Conservation (phyloP, 768 basidiomycete species). For the Cystobasidium tubakii region DNA sequence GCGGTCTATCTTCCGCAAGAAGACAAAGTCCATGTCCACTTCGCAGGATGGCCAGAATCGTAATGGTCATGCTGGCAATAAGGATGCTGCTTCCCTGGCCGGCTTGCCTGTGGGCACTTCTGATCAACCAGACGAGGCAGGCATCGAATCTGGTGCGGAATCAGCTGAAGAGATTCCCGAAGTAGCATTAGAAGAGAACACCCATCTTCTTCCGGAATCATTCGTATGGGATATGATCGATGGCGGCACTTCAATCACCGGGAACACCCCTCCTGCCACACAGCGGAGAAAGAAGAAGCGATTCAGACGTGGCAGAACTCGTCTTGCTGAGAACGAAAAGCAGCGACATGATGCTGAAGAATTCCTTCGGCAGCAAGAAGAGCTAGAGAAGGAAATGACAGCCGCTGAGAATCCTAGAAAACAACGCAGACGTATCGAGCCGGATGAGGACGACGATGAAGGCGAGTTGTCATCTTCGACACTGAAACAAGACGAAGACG, state of each 20-base stretch:
- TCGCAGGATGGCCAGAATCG: not conserved
- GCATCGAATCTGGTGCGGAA: slow-evolving; percentile 20
- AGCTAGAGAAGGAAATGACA: not conserved
- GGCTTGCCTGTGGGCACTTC: slow-evolving; percentile 42
- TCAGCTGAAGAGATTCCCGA: slow-evolving; percentile 85
- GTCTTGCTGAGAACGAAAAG: slow-evolving; percentile 3
- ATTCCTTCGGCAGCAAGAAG: not conserved
- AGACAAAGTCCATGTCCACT: not conserved
- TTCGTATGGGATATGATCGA: slow-evolving; percentile 55
- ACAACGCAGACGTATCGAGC: not conserved
- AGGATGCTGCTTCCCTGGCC: slow-evolving; percentile 6
- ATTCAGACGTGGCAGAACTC: slow-evolving; percentile 20
- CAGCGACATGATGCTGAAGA: slow-evolving; percentile 10
- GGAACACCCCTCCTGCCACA: slow-evolving; percentile 30
- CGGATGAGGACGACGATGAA: slow-evolving; percentile 6
- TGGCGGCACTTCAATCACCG: slow-evolving; percentile 42
- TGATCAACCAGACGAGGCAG: slow-evolving; percentile 51
- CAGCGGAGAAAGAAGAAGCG: slow-evolving; percentile 8
- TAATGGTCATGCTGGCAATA: not conserved
- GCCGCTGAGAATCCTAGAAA: not conserved
- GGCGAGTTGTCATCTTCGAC: slow-evolving; percentile 29
- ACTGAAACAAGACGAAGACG: slow-evolving; percentile 20
- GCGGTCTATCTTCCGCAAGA: slow-evolving; percentile 19
- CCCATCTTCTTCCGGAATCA: slow-evolving; percentile 96
- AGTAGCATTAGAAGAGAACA: slow-evolving; percentile 81